Conservation (phyloP, 2,329 filamentous ascomycete species). For the Sporothrix pseudoabietina region DNA sequence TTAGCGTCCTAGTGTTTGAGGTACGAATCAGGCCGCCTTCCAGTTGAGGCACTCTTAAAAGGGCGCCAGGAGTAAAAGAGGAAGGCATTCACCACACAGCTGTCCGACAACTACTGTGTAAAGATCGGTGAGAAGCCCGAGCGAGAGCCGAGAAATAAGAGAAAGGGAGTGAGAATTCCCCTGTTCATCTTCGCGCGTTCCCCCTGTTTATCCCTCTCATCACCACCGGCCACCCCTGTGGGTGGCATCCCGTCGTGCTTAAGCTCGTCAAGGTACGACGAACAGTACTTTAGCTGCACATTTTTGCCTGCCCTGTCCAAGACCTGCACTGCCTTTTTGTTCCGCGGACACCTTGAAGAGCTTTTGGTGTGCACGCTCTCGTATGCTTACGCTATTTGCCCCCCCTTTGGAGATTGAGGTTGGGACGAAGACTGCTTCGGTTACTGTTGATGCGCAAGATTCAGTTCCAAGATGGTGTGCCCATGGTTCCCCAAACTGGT, state of each 20-base stretch:
- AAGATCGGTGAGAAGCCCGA: background rate
- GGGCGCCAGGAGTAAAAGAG: background rate
- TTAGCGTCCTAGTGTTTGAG: background rate
- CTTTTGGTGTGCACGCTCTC: background rate
- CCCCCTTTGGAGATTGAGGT: background rate
- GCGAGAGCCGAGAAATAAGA: background rate
- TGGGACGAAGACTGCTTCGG: background rate
- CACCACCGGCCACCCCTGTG: background rate
- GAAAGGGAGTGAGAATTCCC: background rate
- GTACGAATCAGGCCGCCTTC: background rate
- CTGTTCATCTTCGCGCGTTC: background rate
- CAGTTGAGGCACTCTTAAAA: background rate
- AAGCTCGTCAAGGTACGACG: background rate
- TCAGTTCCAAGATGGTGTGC: background rate
- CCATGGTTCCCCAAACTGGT: background rate
- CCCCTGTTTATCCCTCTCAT: constrained; percentile 4
- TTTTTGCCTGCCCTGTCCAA: constrained; percentile 4
- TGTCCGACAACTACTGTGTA: background rate
- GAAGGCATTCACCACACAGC: background rate
- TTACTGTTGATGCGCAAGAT: background rate
- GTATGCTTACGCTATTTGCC: background rate
- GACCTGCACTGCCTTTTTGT: background rate
- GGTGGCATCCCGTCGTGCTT: background rate
- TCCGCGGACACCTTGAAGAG: background rate
- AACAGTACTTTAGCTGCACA: background rate